These are phyloP conservation scores for Malbranchea zuffiana DNA, from an alignment of 2,329 filamentous ascomycete genomes.

Conservation along the genomic window DNA sequence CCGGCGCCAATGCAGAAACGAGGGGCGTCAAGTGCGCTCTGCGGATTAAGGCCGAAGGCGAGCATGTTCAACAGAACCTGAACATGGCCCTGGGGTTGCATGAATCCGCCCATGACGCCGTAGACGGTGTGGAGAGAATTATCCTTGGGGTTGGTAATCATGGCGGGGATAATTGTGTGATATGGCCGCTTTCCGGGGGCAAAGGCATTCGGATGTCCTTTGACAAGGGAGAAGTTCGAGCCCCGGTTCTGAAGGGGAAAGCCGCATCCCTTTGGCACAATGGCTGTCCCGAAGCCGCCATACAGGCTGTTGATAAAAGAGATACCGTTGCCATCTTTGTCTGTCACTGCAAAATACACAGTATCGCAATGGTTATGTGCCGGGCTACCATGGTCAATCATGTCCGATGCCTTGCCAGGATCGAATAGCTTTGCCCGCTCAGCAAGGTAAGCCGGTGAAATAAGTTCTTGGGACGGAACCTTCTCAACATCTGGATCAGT, in stretches of 20 bases:
- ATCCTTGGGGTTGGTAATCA: conserved; percentile 69
- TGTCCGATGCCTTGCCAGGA: conserved; percentile 40
- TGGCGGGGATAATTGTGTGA: conserved; percentile 91
- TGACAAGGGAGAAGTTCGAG: conserved; percentile 64
- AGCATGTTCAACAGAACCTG: conserved; percentile 87
- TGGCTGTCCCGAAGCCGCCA: conserved; percentile 69
- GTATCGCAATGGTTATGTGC: conserved; percentile 82
- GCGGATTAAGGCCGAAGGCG: conserved; percentile 68
- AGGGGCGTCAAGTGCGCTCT: conserved; percentile 81
- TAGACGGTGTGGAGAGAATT: conserved; percentile 72
- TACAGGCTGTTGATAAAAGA: conserved; percentile 97
- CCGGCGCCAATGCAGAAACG: conserved; percentile 77
- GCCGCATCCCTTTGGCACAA: conserved; percentile 75
- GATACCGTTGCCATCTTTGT: conserved; percentile 74
- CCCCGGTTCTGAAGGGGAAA: conserved; percentile 94
- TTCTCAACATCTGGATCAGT: conserved; percentile 64
- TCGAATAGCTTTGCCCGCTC: conserved; percentile 55
- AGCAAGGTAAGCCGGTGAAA: conserved; percentile 64
- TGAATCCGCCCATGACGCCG: conserved; percentile 96
- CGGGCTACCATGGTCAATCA: conserved; percentile 63
- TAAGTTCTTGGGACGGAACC: conserved; percentile 59
- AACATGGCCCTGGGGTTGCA: conserved; percentile 94
- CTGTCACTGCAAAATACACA: conserved; percentile 82
- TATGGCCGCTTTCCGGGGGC: conserved; percentile 81
- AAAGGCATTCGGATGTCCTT: conserved; percentile 66